Conservation (phyloP, 2,329 filamentous ascomycete species). For the Madurella mycetomatis region DNA sequence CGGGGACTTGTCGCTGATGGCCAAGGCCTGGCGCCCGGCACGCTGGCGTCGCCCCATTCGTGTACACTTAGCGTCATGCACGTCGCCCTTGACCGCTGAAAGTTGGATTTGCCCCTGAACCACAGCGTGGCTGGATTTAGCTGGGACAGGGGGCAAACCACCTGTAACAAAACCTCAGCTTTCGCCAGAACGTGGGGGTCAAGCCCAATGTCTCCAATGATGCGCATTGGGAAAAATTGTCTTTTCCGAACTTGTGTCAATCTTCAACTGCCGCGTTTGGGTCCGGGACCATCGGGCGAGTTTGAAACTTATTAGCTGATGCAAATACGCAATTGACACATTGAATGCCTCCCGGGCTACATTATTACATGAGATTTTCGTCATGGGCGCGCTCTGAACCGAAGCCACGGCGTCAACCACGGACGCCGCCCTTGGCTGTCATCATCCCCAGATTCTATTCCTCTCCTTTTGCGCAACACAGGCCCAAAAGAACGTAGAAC, state of each 20-base stretch:
- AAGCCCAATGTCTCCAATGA: conserved; percentile 8
- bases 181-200: conserved; percentile 12
- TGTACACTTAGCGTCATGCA: neutral
- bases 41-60: neutral
- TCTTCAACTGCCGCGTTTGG: too few species aligned
- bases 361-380: neutral
- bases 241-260: neutral
- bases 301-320: neutral
- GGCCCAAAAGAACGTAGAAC: too few species aligned
- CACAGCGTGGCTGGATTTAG: neutral
- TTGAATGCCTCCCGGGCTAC: neutral
- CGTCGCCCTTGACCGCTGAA: neutral
- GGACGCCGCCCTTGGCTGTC: too few species aligned
- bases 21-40: neutral
- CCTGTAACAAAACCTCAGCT: neutral
- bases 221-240: neutral
- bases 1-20: neutral
- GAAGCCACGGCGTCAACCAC: too few species aligned
- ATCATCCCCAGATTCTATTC: too few species aligned
- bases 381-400: too few species aligned
- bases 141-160: neutral
- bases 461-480: too few species aligned
- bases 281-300: too few species aligned
- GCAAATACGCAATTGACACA: conserved; percentile 11
- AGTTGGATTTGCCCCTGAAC: conserved; percentile 6